Percentiles rank a stretch among this genome's conserved stretches.
These are phyloP conservation scores for Fusarium sp. DNA, from an alignment of 2,329 filamentous ascomycete species.

Conservation along the genomic window DNA sequence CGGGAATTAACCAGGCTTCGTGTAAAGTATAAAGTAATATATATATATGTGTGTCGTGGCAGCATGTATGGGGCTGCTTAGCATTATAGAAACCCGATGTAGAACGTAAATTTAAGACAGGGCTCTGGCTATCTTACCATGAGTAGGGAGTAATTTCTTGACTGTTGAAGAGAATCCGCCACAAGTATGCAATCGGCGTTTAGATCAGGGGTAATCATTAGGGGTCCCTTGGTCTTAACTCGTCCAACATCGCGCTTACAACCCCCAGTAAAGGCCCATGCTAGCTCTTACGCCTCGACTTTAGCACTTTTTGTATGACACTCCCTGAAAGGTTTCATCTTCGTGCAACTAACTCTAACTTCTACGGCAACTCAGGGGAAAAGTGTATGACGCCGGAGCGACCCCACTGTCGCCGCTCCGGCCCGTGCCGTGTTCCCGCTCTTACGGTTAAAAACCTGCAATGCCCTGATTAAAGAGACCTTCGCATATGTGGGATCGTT, in stretches of 20 bases:
- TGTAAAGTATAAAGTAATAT: background rate
- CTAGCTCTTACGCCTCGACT: background rate
- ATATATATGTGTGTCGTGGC: too few species aligned
- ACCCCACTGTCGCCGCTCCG: slow-evolving; percentile 61
- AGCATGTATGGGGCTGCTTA: too few species aligned
- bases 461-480: background rate
- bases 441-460: slow-evolving; percentile 44
- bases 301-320: background rate
- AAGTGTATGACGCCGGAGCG: slow-evolving; percentile 8
- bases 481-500: background rate
- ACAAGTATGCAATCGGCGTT: too few species aligned
- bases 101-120: too few species aligned
- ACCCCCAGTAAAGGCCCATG: background rate
- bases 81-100: too few species aligned
- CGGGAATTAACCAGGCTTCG: background rate
- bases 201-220: too few species aligned
- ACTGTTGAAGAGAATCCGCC: too few species aligned
- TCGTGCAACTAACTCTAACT: background rate
- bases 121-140: too few species aligned
- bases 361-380: background rate
- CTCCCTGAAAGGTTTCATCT: background rate
- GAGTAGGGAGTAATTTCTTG: too few species aligned
- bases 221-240: background rate
- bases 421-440: slow-evolving; percentile 59
- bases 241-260: background rate